Conservation (phyloP, 1,284 basidiomycete species). For the Lentinus polychrous region DNA sequence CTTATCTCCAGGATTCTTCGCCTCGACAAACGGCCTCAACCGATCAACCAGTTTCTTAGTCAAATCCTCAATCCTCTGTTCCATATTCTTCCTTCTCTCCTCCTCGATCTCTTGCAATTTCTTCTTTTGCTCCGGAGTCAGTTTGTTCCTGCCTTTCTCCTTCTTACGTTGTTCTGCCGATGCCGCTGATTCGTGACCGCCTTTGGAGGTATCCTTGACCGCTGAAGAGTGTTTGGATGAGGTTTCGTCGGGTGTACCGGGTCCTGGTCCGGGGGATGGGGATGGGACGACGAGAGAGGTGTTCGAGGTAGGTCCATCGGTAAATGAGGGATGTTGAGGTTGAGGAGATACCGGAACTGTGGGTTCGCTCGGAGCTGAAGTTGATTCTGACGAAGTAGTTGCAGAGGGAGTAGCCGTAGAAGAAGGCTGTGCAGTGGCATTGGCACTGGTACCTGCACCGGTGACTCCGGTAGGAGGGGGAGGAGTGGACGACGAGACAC, state of each 20-base stretch:
- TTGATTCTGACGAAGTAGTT: slow-evolving; percentile 12
- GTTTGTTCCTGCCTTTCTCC: slow-evolving; percentile 47
- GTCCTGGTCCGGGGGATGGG: slow-evolving; percentile 12
- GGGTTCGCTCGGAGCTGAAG: slow-evolving; percentile 14
- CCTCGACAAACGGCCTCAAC: slow-evolving; percentile 84
- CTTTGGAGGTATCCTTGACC: background rate
- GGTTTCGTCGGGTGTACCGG: slow-evolving; percentile 10
- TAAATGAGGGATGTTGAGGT: background rate
- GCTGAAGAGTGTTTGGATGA: background rate
- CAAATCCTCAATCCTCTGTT: slow-evolving; percentile 67
- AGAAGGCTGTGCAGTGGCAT: background rate
- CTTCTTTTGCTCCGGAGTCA: slow-evolving; percentile 80
- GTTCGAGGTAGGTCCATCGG: slow-evolving; percentile 6
- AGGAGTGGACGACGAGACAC: slow-evolving; percentile 20
- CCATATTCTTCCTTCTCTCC: slow-evolving; percentile 74
- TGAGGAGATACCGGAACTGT: slow-evolving; percentile 5
- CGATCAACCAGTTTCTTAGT: slow-evolving; percentile 77
- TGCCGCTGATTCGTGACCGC: background rate
- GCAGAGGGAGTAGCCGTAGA: slow-evolving; percentile 6
- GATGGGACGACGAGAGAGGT: slow-evolving; percentile 11
- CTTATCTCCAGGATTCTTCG: slow-evolving; percentile 79
- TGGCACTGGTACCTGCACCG: slow-evolving; percentile 10
- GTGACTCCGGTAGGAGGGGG: slow-evolving; percentile 10
- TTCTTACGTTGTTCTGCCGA: slow-evolving; percentile 29
- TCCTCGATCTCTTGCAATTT: slow-evolving; percentile 77